Conservation (phyloP, 768 basidiomycete genomes). For the Pisolithus microcarpus region DNA sequence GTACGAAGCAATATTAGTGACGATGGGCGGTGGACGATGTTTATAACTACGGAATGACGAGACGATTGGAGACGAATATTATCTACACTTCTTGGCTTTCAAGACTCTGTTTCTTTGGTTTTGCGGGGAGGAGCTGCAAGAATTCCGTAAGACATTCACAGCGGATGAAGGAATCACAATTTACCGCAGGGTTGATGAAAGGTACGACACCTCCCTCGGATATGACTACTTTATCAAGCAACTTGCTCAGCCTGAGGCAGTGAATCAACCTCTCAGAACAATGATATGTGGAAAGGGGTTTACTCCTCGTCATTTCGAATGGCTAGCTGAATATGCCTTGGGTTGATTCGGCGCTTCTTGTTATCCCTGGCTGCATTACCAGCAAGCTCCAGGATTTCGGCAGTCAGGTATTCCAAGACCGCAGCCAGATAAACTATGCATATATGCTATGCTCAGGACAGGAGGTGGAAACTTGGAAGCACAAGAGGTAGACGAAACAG, state of each 20-base stretch:
- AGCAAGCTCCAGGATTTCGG: constrained; percentile 90
- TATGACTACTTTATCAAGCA: constrained; percentile 81
- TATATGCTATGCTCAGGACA: not conserved
- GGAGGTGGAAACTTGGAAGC: not conserved
- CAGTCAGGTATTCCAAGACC: constrained; percentile 87
- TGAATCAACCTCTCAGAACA: not conserved
- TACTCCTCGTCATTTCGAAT: constrained; percentile 92
- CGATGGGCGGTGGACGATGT: not conserved
- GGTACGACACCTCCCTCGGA: constrained; percentile 94
- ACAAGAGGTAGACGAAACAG: not conserved
- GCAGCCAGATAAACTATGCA: constrained; percentile 79
- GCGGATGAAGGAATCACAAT: not conserved
- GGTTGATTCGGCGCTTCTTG: constrained; percentile 94
- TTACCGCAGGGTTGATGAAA: constrained; percentile 60
- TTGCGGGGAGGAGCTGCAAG: constrained; percentile 23
- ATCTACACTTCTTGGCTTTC: constrained; percentile 27
- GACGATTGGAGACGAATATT: not conserved
- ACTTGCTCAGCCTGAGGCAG: constrained; percentile 50
- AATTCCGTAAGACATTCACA: not conserved
- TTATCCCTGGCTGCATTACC: constrained; percentile 87
- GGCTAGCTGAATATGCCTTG: constrained; percentile 89
- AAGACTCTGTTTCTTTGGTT: constrained; percentile 26
- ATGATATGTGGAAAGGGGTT: constrained; percentile 14
- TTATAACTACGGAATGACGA: not conserved
- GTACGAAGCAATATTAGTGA: not conserved